phyloP scores from a whole-genome alignment of 306 rosid species.

The Sesbania bispinosa region DNA sequence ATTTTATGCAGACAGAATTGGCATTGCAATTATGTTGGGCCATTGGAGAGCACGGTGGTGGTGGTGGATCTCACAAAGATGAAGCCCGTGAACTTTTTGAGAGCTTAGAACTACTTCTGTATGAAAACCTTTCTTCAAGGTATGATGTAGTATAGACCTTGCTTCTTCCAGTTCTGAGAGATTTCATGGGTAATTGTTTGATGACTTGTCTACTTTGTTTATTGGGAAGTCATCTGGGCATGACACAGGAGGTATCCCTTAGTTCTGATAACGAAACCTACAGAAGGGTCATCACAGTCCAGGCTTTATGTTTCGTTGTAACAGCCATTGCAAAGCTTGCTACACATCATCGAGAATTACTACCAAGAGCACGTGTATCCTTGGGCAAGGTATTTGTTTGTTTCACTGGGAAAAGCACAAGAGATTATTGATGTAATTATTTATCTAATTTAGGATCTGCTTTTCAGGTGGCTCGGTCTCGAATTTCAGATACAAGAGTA shows the following conservation, averaged over 20 bases:
- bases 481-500: slow-evolving; percentile 76
- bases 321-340: slow-evolving; percentile 98
- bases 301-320: slow-evolving; percentile 92
- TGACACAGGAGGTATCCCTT: slow-evolving; percentile 58
- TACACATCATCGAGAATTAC: slow-evolving; percentile 79
- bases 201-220: slow-evolving; percentile 24
- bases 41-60: slow-evolving; percentile 98
- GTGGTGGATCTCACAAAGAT: slow-evolving; percentile 88
- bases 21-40: slow-evolving; percentile 98
- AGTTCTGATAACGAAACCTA: slow-evolving; percentile 49
- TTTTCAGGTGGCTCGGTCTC: slow-evolving; percentile 82
- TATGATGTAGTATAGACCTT: slow-evolving; percentile 25
- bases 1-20: slow-evolving; percentile 69
- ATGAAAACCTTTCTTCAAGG: slow-evolving; percentile 95
- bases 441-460: slow-evolving; percentile 22
- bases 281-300: slow-evolving; percentile 74
- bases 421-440: not conserved
- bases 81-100: slow-evolving; percentile 98
- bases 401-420: not conserved
- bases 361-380: slow-evolving; percentile 88
- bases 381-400: slow-evolving; percentile 74
- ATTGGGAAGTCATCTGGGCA: slow-evolving; percentile 71
- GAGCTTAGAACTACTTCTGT: slow-evolving; percentile 87
- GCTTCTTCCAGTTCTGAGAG: slow-evolving; percentile 21
- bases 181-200: slow-evolving; percentile 15